Evolutionary conservation across 2,329 filamentous ascomycete species (phyloP).

Genomic region (Diaporthe ilicicola): DNA sequence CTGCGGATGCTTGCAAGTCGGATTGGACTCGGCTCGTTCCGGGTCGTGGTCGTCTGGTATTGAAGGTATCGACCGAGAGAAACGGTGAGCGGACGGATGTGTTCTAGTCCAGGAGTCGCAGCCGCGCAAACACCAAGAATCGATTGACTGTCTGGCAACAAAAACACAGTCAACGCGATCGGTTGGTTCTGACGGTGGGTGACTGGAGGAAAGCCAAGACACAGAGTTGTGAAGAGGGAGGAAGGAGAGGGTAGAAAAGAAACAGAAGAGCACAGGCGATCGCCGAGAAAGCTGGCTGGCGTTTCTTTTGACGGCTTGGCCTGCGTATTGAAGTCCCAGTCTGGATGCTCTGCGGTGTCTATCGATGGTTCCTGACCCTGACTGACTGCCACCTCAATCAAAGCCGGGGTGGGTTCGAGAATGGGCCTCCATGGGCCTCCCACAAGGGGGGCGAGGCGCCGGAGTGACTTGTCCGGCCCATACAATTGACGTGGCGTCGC

Average conservation of each 20-base stretch:
- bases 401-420: conserved; percentile 12
- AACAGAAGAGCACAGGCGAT: conserved; percentile 15
- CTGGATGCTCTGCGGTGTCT: too few relatives aligned
- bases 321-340: neutral
- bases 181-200: conserved; percentile 5
- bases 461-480: conserved; percentile 2
- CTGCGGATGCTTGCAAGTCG: neutral
- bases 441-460: neutral
- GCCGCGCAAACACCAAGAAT: neutral
- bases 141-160: neutral
- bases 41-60: neutral
- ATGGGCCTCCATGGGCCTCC: conserved; percentile 17
- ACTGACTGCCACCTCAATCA: conserved; percentile 16
- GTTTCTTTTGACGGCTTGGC: conserved; percentile 12
- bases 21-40: neutral
- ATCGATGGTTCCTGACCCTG: too few relatives aligned
- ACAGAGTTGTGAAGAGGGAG: conserved; percentile 1
- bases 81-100: neutral
- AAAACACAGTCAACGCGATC: neutral
- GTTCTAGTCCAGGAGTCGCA: neutral
- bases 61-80: neutral
- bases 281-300: neutral
- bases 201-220: conserved; percentile 11
- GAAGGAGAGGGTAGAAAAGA: neutral
- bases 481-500: conserved; percentile 10